phyloP scores from a whole-genome alignment of 2,329 filamentous ascomycete genomes.

The Ophiocordyceps camponoti-leonardi region DNA sequence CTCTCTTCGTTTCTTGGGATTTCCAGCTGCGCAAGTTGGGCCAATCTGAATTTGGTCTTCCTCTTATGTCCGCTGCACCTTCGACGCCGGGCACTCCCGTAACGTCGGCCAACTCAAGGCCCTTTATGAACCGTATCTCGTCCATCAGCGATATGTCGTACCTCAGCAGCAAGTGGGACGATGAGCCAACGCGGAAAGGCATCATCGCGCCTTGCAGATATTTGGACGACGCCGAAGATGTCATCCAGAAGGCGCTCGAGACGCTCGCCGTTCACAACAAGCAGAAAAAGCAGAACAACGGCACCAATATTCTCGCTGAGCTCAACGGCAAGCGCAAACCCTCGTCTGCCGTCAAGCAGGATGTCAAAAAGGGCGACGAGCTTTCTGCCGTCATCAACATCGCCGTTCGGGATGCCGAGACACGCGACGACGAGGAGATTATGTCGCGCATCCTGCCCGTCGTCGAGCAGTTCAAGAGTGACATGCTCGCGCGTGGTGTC shows the following conservation, averaged over 20 bases:
- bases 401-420: conserved; percentile 77
- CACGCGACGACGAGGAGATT: conserved; percentile 64
- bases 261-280: conserved; percentile 47
- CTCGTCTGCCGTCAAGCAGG: conserved; percentile 9
- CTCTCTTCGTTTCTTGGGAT: conserved; percentile 83
- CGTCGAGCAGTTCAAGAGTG: conserved; percentile 65
- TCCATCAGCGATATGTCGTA: conserved; percentile 97
- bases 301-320: conserved; percentile 48
- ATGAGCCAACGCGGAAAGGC: conserved; percentile 75
- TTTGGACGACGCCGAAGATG: conserved; percentile 84
- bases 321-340: conserved; percentile 56
- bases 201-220: conserved; percentile 88
- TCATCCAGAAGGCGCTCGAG: conserved; percentile 69
- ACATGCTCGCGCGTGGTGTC: conserved; percentile 64
- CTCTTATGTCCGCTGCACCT: conserved; percentile 61
- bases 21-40: conserved; percentile 89
- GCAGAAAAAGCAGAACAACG: conserved; percentile 35
- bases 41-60: conserved; percentile 74
- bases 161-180: conserved; percentile 51
- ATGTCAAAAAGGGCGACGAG: conserved; percentile 44
- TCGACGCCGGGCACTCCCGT: conserved; percentile 68
- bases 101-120: conserved; percentile 44
- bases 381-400: conserved; percentile 86
- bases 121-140: conserved; percentile 63
- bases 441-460: conserved; percentile 58